phyloP scores from a whole-genome alignment of 352 stramenopile genomes.

The Pseudoperonospora humuli region DNA sequence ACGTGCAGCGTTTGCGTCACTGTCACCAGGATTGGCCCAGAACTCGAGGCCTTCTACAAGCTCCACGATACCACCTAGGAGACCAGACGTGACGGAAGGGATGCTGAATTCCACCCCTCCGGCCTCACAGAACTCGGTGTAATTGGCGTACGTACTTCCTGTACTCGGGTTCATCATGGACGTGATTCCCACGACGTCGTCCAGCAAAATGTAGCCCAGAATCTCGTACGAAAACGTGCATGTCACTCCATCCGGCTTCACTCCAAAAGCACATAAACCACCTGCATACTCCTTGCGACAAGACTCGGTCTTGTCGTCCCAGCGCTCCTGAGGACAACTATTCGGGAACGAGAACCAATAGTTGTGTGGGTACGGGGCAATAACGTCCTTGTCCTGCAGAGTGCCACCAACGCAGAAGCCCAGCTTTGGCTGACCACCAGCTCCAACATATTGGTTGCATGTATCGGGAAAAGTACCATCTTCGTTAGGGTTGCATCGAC shows the following conservation, averaged over 20 bases:
- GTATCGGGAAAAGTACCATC: slow-evolving; percentile 29
- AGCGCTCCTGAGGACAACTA: slow-evolving; percentile 43
- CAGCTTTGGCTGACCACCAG: slow-evolving; percentile 34
- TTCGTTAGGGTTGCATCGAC: slow-evolving; percentile 34
- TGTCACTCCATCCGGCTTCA: slow-evolving; percentile 41
- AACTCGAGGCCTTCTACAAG: slow-evolving; percentile 44
- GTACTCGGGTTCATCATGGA: slow-evolving; percentile 46
- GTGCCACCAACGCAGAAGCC: slow-evolving; percentile 45
- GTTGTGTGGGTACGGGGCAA: slow-evolving; percentile 69
- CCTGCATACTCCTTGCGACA: slow-evolving; percentile 33
- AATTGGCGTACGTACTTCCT: slow-evolving; percentile 37
- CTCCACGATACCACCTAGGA: slow-evolving; percentile 10
- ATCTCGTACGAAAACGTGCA: slow-evolving; percentile 62
- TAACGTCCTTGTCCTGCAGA: slow-evolving; percentile 33
- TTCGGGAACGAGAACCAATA: slow-evolving; percentile 83
- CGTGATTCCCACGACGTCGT: slow-evolving; percentile 70
- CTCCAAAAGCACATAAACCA: slow-evolving; percentile 37
- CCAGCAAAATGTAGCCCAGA: slow-evolving; percentile 48
- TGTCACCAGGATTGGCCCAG: slow-evolving; percentile 45
- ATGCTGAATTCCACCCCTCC: slow-evolving; percentile 45
- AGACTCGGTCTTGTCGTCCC: slow-evolving; percentile 31
- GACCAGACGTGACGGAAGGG: too few relatives aligned
- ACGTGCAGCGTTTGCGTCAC: slow-evolving; percentile 37
- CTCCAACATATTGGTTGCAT: slow-evolving; percentile 52
- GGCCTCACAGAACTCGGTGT: slow-evolving; percentile 55